Evolutionary conservation across 2,329 filamentous ascomycete genomes (phyloP), one percentile per base, ranked within the genome.

Genomic region (Cladosporium phlei): DNA sequence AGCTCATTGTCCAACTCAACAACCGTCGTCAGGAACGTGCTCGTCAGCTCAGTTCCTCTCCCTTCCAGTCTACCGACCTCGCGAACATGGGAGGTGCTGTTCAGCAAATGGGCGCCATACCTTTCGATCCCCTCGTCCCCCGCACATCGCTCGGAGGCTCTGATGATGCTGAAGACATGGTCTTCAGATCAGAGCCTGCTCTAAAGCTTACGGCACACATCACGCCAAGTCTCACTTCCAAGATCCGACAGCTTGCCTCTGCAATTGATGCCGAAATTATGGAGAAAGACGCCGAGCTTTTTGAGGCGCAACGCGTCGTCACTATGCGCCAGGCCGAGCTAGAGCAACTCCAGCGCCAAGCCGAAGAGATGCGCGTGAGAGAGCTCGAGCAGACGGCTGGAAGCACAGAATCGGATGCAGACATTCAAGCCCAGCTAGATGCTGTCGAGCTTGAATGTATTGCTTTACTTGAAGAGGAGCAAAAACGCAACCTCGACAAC

Each of bases 1-100:
- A 91, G 53, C 74, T 95, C 43, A 88, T 95, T 56, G 83, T 86
- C 61, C 71, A 75, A 44, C 69, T 79, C 28, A 93, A 95, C 75
- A 81, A 73, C 51, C 69, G 75, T 43, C 80, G 85, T 52, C 78
- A 84, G 40, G 79, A 83, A 45, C 73, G 77, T 11, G 52, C 55
- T 28, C 83, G 82, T 10, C 80, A 87, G 50, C 76, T 86, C 5
- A 95, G 89, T 0, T 95, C 89, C 0, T 90, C 75, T 4, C 76
- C 76, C 1, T 75, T 75, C 49, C 49, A 67, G 37, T 50, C 55
- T 8, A 52, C 52, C 9, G 38, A 48, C 16, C 24, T 22, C 7
- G 22, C 29, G 7, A 17, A 22, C 17, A 29, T 49, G n/a, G 55
- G 59, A 14, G 58, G 57, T 16, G 55, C 60, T 8, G 57, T 61